phyloP scores from a whole-genome alignment of 2,329 filamentous ascomycete genomes.

The Penicillium rolfsii region DNA sequence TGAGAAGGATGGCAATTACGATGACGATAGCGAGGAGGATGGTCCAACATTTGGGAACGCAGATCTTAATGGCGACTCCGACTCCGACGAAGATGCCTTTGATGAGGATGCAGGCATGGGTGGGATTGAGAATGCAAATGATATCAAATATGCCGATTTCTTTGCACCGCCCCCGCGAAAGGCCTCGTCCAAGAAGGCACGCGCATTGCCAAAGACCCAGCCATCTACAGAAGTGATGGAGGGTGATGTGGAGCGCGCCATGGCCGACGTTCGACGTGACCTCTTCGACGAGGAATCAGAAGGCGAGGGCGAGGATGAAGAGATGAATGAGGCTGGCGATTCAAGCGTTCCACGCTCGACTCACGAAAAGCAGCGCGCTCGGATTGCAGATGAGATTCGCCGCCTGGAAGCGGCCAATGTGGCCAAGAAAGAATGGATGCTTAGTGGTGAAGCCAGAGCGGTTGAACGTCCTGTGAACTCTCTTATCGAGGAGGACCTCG shows the following conservation, averaged over 20 bases:
- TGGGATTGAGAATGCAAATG: conserved; percentile 75
- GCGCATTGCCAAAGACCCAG: conserved; percentile 59
- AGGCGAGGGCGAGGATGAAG: conserved; percentile 63
- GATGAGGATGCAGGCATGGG: conserved; percentile 60
- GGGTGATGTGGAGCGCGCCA: conserved; percentile 76
- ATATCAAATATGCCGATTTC: conserved; percentile 89
- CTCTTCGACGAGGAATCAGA: conserved; percentile 75
- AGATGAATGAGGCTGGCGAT: conserved; percentile 63
- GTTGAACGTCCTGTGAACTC: conserved; percentile 85
- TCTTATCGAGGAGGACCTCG: conserved; percentile 88
- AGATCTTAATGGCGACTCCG: conserved; percentile 67
- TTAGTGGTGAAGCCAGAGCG: conserved; percentile 84
- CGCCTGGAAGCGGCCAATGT: conserved; percentile 87
- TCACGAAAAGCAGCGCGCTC: conserved; percentile 84
- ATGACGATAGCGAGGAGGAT: conserved; percentile 59
- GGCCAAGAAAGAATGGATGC: conserved; percentile 86
- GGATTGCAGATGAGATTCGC: conserved; percentile 86
- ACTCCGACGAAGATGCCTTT: conserved; percentile 65
- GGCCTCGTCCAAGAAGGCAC: conserved; percentile 57
- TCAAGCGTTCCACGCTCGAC: conserved; percentile 58
- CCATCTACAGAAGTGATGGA: conserved; percentile 54
- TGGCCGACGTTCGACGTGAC: conserved; percentile 84
- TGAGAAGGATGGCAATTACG: conserved; percentile 57
- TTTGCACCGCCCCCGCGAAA: conserved; percentile 84
- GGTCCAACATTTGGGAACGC: conserved; percentile 84